These are phyloP conservation scores for Trichoderma lentiforme DNA, from an alignment of 2,329 filamentous ascomycete genomes.

Conservation along the genomic window DNA sequence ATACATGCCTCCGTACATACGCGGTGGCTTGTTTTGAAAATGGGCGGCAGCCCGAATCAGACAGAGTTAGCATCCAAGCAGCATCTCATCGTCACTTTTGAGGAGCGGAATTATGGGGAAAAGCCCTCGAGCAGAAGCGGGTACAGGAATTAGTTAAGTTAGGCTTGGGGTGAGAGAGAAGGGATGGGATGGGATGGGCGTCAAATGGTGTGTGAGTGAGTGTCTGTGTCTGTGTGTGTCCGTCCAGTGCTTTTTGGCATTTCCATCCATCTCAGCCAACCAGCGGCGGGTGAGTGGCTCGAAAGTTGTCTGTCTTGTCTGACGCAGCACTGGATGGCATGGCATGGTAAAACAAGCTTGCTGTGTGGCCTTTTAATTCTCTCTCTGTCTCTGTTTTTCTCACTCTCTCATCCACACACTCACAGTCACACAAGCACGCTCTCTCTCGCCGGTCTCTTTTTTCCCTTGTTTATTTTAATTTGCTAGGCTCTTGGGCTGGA, in stretches of 20 bases:
- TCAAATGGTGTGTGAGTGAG: not conserved
- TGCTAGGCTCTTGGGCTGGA: slow-evolving; percentile 17
- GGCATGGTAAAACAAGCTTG: not conserved
- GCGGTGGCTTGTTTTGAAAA: not conserved
- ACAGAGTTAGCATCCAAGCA: not conserved
- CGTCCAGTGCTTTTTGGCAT: not conserved
- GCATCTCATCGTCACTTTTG: not conserved
- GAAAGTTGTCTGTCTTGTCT: not conserved
- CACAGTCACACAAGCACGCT: not conserved
- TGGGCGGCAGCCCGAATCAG: not conserved
- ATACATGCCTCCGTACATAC: not conserved
- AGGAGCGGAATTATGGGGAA: slow-evolving; percentile 9
- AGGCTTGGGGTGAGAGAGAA: not conserved
- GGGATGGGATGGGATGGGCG: not conserved
- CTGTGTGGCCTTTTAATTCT: not conserved
- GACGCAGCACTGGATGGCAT: not conserved
- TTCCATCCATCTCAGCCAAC: slow-evolving; percentile 1
- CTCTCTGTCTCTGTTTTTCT: not conserved
- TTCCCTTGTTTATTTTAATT: not conserved
- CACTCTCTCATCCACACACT: not conserved
- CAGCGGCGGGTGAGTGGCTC: not conserved
- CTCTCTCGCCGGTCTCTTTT: not conserved
- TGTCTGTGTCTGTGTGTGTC: not conserved
- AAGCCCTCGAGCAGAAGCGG: not conserved
- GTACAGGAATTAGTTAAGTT: not conserved